Evolutionary conservation across 2,329 filamentous ascomycete genomes (phyloP).

Genomic region (Cryphonectria parasitica): DNA sequence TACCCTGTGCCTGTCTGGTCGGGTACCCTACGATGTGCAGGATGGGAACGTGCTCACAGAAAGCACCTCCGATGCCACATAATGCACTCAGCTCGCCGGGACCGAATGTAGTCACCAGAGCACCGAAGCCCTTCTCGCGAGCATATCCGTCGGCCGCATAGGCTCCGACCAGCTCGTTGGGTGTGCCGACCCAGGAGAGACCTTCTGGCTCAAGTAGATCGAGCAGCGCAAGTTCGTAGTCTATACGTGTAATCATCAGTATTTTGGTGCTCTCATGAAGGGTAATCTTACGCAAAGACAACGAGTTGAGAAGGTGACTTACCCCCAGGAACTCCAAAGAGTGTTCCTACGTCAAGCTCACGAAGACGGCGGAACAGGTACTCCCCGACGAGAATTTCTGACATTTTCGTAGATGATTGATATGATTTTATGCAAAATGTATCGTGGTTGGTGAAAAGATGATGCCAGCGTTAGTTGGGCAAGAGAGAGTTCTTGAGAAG

Average conservation of each 20-base stretch:
- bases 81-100: slow-evolving; percentile 59
- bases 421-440: neutral
- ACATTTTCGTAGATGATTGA: slow-evolving; percentile 23
- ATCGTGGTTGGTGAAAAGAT: too few relatives aligned
- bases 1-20: slow-evolving; percentile 33
- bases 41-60: slow-evolving; percentile 58
- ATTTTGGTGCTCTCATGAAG: neutral
- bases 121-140: slow-evolving; percentile 59
- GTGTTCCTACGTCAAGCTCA: slow-evolving; percentile 51
- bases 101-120: slow-evolving; percentile 63
- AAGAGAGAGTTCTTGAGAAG: neutral
- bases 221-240: slow-evolving; percentile 58
- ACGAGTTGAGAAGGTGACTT: neutral
- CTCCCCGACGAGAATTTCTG: slow-evolving; percentile 46
- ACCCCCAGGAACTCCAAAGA: slow-evolving; percentile 54
- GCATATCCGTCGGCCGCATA: slow-evolving; percentile 67
- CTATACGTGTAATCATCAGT: slow-evolving; percentile 30
- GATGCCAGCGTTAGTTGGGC: neutral
- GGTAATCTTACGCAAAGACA: neutral
- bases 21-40: slow-evolving; percentile 53
- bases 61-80: slow-evolving; percentile 61
- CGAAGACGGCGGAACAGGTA: slow-evolving; percentile 55
- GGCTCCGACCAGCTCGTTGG: slow-evolving; percentile 60
- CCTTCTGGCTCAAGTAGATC: slow-evolving; percentile 53
- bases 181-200: slow-evolving; percentile 54